Conservation (phyloP, 2,329 filamentous ascomycete species). For the Clarireedia homoeocarpa region DNA sequence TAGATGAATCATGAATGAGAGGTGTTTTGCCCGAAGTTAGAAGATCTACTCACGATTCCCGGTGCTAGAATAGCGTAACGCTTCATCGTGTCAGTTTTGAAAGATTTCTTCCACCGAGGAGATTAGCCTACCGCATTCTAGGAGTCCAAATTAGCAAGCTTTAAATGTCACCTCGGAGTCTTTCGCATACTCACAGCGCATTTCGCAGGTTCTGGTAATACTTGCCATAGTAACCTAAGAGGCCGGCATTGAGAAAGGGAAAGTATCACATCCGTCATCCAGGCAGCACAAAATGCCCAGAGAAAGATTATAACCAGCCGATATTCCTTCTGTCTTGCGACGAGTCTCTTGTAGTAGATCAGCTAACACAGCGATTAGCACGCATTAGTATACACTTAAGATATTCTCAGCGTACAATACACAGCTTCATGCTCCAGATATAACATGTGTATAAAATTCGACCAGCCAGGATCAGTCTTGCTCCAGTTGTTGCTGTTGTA, state of each 20-base stretch:
- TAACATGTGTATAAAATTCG: constrained; percentile 17
- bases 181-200: constrained; percentile 1
- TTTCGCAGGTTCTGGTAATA: background rate
- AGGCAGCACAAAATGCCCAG: background rate
- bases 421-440: constrained; percentile 22
- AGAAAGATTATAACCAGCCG: background rate
- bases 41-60: background rate
- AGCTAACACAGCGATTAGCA: constrained; percentile 9
- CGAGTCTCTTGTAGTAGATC: constrained; percentile 18
- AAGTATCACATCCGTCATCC: background rate
- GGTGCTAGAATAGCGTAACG: too few species aligned
- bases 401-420: constrained; percentile 14
- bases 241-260: background rate
- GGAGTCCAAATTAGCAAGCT: background rate
- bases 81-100: background rate
- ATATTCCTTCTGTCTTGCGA: constrained; percentile 11
- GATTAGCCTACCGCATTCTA: background rate
- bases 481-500: constrained; percentile 15
- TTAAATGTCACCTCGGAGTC: background rate
- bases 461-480: constrained; percentile 14
- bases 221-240: background rate
- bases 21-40: background rate
- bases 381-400: background rate
- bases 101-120: background rate
- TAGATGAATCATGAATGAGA: constrained; percentile 3